phyloP scores from a whole-genome alignment of 768 basidiomycete species.

The Mycena leptocephala region DNA sequence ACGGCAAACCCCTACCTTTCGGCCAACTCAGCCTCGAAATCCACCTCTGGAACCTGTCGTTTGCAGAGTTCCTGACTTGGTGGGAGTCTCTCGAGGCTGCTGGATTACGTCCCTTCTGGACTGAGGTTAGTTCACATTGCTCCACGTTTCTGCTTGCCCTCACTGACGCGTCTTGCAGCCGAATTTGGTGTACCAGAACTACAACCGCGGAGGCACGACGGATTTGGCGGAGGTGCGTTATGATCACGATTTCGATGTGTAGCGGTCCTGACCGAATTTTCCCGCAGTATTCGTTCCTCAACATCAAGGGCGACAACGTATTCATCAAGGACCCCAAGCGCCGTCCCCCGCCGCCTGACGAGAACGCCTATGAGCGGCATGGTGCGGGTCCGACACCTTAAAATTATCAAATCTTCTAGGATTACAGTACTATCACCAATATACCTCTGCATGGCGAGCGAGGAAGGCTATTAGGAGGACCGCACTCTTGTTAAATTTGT shows the following conservation, averaged over 20 bases:
- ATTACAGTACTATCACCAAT: not conserved
- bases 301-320: slow-evolving; percentile 64
- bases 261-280: slow-evolving; percentile 9
- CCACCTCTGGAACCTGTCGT: slow-evolving; percentile 66
- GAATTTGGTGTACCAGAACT: slow-evolving; percentile 73
- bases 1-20: slow-evolving; percentile 71
- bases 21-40: slow-evolving; percentile 83
- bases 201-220: slow-evolving; percentile 61
- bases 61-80: slow-evolving; percentile 73
- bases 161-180: slow-evolving; percentile 51
- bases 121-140: slow-evolving; percentile 57
- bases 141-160: too few species aligned
- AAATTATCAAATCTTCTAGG: not conserved
- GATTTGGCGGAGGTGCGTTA: slow-evolving; percentile 66
- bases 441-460: not conserved
- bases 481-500: not conserved
- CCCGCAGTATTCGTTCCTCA: slow-evolving; percentile 68
- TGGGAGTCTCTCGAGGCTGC: slow-evolving; percentile 79
- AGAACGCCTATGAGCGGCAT: slow-evolving; percentile 19
- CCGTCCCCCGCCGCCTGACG: slow-evolving; percentile 3
- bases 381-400: slow-evolving; percentile 24
- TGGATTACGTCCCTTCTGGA: slow-evolving; percentile 82
- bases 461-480: not conserved
- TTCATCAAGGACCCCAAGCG: slow-evolving; percentile 57
- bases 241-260: not conserved